Conservation (phyloP, 371 early-diverging fungal genomes). For the Mucor plumbeus region DNA sequence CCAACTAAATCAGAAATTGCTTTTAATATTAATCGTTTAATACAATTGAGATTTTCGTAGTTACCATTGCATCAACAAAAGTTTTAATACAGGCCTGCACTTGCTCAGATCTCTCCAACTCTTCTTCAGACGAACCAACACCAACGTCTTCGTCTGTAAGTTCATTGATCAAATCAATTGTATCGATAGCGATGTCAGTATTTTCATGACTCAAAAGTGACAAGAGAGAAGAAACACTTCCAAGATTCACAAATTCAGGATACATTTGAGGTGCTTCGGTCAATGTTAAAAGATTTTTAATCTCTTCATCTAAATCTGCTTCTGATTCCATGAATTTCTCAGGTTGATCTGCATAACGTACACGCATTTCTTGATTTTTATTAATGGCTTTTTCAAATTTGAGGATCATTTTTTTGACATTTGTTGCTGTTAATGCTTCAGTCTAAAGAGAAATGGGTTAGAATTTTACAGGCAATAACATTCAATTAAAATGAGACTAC, state of each 20-base stretch:
- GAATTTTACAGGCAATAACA: too few relatives aligned
- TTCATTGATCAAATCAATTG: slow-evolving; percentile 86
- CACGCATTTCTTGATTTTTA: slow-evolving; percentile 87
- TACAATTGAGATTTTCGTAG: too few relatives aligned
- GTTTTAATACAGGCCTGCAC: slow-evolving; percentile 69
- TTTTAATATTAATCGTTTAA: too few relatives aligned
- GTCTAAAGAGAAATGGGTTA: slow-evolving; percentile 21
- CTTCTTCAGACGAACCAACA: slow-evolving; percentile 52
- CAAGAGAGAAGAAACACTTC: slow-evolving; percentile 69
- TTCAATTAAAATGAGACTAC: slow-evolving; percentile 26
- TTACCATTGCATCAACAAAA: slow-evolving; percentile 76
- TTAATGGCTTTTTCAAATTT: slow-evolving; percentile 86
- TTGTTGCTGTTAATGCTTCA: slow-evolving; percentile 64
- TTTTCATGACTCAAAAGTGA: slow-evolving; percentile 90
- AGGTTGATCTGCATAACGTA: slow-evolving; percentile 81
- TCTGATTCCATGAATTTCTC: slow-evolving; percentile 93
- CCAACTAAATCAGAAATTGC: slow-evolving; percentile 44
- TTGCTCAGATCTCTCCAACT: slow-evolving; percentile 67
- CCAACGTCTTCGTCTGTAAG: slow-evolving; percentile 90
- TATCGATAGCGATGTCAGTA: slow-evolving; percentile 88
- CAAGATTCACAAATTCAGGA: slow-evolving; percentile 71
- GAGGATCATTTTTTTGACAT: slow-evolving; percentile 77
- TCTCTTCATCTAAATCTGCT: slow-evolving; percentile 89
- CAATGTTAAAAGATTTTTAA: slow-evolving; percentile 75
- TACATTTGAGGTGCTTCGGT: slow-evolving; percentile 85